Evolutionary conservation across 305 asterid genomes (phyloP).

Genomic region (Fraxinus sp.): DNA sequence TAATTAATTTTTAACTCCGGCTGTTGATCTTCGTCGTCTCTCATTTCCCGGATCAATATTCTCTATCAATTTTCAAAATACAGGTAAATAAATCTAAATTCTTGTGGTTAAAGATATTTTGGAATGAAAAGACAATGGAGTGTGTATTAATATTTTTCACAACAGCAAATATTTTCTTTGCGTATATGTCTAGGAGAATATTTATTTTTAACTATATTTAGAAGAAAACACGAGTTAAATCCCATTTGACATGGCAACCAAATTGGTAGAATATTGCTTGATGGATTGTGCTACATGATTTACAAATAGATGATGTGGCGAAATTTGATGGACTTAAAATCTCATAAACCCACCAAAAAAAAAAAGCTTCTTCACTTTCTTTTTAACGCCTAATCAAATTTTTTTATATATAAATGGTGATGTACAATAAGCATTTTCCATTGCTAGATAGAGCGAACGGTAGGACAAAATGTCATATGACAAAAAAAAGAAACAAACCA

Average conservation of each 20-base stretch:
- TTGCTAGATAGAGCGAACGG: background rate
- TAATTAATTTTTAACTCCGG: background rate
- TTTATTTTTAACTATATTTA: no score
- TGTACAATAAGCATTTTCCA: no score
- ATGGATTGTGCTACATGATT: background rate
- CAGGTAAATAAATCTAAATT: no score
- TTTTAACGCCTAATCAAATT: no score
- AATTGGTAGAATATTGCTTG: background rate
- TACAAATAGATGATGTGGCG: background rate
- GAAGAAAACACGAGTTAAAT: background rate
- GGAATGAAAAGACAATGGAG: background rate
- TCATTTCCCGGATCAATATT: background rate
- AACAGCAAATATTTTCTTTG: background rate
- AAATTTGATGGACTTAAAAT: no score
- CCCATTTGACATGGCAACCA: background rate
- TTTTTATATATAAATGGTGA: no score
- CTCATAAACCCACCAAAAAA: no score
- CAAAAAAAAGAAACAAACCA: background rate
- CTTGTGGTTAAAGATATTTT: no score
- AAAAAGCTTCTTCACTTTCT: no score
- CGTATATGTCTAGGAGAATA: background rate
- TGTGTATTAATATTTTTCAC: background rate
- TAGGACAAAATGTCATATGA: background rate
- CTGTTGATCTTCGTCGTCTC: background rate
- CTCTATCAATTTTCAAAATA: background rate